Conservation (phyloP, 441 rosid species). For the Melastoma candidum region DNA sequence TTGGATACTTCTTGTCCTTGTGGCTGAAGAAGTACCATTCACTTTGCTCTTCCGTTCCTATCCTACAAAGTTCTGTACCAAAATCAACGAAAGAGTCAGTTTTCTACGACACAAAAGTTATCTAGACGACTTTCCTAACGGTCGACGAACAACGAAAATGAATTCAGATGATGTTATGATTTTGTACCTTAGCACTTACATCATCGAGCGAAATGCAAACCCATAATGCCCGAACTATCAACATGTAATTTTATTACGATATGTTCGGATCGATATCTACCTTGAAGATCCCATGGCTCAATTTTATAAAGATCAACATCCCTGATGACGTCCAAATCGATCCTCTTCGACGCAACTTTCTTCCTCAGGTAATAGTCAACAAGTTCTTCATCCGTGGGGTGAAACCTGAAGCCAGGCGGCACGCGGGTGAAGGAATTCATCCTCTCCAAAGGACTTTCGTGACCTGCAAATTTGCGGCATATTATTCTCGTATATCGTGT, state of each 20-base stretch:
- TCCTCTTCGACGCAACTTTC: conserved; percentile 78
- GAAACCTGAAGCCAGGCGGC: conserved; percentile 98
- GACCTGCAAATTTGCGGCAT: conserved; percentile 22
- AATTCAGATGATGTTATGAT: too few relatives aligned
- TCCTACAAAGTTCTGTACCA: conserved; percentile 62
- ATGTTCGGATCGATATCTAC: conserved; percentile 19
- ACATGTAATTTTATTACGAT: too few relatives aligned
- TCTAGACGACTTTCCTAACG: too few relatives aligned
- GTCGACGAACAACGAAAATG: too few relatives aligned
- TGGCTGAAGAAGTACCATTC: conserved; percentile 99
- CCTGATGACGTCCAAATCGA: conserved; percentile 88
- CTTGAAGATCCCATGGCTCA: conserved; percentile 99
- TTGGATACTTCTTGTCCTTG: conserved; percentile 97
- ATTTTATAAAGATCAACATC: conserved; percentile 98
- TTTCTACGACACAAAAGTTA: too few relatives aligned
- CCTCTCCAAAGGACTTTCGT: conserved; percentile 11
- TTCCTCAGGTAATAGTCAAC: conserved; percentile 95
- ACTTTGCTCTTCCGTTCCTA: conserved; percentile 86
- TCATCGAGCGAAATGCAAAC: too few relatives aligned
- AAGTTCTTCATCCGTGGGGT: conserved; percentile 98
- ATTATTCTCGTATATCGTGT: too few relatives aligned
- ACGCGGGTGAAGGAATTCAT: conserved; percentile 86
- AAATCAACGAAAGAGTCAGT: neutral
- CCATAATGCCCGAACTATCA: too few relatives aligned
- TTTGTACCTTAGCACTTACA: too few relatives aligned